phyloP scores from a whole-genome alignment of 495 filamentous ascomycete genomes.

The Aspergillus heteromorphus region DNA sequence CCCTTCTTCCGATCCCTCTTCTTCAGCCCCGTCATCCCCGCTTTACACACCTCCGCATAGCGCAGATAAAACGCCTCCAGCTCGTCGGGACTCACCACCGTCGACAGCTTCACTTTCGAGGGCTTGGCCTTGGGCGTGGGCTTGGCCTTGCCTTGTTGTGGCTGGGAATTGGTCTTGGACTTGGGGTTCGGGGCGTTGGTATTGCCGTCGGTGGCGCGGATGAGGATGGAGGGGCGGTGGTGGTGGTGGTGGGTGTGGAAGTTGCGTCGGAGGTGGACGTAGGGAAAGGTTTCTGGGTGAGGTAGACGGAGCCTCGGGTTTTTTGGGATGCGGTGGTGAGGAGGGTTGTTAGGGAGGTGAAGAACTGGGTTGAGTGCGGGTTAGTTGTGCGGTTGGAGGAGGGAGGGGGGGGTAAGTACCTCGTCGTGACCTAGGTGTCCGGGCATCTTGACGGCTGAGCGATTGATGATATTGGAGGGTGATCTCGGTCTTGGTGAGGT shows the following conservation, averaged over 20 bases:
- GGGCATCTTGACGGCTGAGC: too few species aligned
- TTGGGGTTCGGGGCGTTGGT: conserved; percentile 40
- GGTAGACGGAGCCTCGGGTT: conserved; percentile 69
- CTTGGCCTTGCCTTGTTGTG: conserved; percentile 17
- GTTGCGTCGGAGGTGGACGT: conserved; percentile 17
- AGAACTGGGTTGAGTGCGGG: conserved; percentile 60
- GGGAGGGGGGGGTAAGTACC: conserved; percentile 37
- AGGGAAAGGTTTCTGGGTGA: conserved; percentile 70
- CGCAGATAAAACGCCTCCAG: conserved; percentile 74
- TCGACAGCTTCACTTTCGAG: conserved; percentile 75
- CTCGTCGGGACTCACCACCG: conserved; percentile 67
- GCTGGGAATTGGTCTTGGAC: too few species aligned
- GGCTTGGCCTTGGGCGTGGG: conserved; percentile 20
- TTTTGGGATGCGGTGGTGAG: conserved; percentile 63
- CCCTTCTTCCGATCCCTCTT: conserved; percentile 86
- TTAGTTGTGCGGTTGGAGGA: conserved; percentile 2
- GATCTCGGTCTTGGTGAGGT: conserved; percentile 2
- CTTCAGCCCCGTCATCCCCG: conserved; percentile 84
- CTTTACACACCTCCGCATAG: conserved; percentile 91
- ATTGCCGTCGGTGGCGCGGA: conserved; percentile 75
- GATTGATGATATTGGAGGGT: conserved; percentile 6
- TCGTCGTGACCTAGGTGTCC: conserved; percentile 67
- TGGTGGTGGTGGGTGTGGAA: conserved; percentile 50
- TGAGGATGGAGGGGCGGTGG: conserved; percentile 60
- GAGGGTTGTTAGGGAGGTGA: conserved; percentile 67